These are phyloP conservation scores for Polytolypa hystricis DNA, from an alignment of 2,329 filamentous ascomycete species.

Conservation along the genomic window DNA sequence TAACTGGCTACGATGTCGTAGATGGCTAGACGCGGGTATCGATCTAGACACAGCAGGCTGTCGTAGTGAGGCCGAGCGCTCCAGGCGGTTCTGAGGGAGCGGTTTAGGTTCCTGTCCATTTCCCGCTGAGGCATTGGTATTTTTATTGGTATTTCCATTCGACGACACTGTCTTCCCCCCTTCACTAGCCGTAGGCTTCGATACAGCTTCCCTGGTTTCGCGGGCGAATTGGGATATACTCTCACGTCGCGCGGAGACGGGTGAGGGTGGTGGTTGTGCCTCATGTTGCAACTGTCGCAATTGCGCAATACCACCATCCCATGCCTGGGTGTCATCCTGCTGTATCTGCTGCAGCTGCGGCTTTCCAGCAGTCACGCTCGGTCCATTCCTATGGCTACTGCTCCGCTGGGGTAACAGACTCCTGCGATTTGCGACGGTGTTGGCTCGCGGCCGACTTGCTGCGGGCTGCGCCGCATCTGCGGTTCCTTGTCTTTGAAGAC, in stretches of 20 bases:
- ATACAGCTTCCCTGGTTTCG: too few species aligned
- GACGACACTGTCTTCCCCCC: too few species aligned
- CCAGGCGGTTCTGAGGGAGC: slow-evolving; percentile 23
- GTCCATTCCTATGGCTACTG: slow-evolving; percentile 14
- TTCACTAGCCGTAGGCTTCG: too few species aligned
- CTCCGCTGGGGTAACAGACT: slow-evolving; percentile 24
- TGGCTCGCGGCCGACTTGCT: not conserved
- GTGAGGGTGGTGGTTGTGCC: not conserved
- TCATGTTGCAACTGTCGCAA: not conserved
- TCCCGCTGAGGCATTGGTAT: too few species aligned
- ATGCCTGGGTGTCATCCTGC: slow-evolving; percentile 6
- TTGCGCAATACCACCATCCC: not conserved
- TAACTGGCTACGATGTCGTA: slow-evolving; percentile 27
- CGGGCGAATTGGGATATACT: too few species aligned
- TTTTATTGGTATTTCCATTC: too few species aligned
- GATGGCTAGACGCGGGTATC: slow-evolving; percentile 17
- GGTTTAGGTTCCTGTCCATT: slow-evolving; percentile 15
- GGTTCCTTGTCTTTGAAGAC: too few species aligned
- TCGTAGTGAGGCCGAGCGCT: slow-evolving; percentile 27
- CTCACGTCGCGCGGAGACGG: not conserved
- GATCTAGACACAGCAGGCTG: slow-evolving; percentile 20
- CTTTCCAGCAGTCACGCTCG: slow-evolving; percentile 7
- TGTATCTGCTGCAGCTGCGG: slow-evolving; percentile 13
- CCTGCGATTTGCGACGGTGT: slow-evolving; percentile 10
- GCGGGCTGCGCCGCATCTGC: too few species aligned